Evolutionary conservation across 1,284 basidiomycete species (phyloP).

Genomic region (Cutaneotrichosporon daszewskae): DNA sequence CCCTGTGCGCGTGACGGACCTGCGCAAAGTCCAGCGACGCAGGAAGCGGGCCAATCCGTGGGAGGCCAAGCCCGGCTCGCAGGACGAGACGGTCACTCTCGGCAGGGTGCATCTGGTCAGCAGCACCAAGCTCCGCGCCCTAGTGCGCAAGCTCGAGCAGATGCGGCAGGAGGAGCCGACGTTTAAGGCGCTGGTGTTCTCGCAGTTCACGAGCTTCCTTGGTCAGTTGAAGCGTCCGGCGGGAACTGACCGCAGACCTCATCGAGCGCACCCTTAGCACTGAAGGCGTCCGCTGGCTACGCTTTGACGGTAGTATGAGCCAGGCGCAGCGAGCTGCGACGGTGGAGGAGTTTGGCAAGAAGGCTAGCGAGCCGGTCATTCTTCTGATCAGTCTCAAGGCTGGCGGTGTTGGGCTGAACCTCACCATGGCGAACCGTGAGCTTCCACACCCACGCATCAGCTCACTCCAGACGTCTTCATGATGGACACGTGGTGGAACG

Average conservation of each 20-base stretch:
- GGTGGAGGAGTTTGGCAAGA: constrained; percentile 66
- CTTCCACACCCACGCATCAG: not conserved
- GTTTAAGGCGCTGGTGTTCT: constrained; percentile 82
- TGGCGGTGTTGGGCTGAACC: constrained; percentile 83
- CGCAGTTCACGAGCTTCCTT: constrained; percentile 66
- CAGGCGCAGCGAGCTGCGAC: constrained; percentile 73
- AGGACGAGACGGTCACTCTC: constrained; percentile 49
- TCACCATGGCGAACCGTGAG: constrained; percentile 48
- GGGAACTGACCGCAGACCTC: constrained; percentile 51
- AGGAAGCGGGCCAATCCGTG: constrained; percentile 42
- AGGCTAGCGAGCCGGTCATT: constrained; percentile 65
- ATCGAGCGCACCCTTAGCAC: constrained; percentile 71
- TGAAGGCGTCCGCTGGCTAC: constrained; percentile 65
- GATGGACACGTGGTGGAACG: constrained; percentile 98
- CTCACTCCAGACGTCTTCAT: constrained; percentile 68
- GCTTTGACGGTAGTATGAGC: constrained; percentile 93
- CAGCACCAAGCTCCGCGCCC: constrained; percentile 60
- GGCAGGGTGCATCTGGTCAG: constrained; percentile 76
- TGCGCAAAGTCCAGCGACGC: constrained; percentile 37
- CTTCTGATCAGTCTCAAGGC: constrained; percentile 87
- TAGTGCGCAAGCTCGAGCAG: constrained; percentile 37
- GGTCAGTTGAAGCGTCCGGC: constrained; percentile 18
- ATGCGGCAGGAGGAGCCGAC: constrained; percentile 56
- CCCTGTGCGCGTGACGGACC: constrained; percentile 29
- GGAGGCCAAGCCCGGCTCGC: constrained; percentile 10